These are phyloP conservation scores for Amphicarpaea edgeworthii DNA, from an alignment of 306 rosid genomes.

Conservation along the genomic window DNA sequence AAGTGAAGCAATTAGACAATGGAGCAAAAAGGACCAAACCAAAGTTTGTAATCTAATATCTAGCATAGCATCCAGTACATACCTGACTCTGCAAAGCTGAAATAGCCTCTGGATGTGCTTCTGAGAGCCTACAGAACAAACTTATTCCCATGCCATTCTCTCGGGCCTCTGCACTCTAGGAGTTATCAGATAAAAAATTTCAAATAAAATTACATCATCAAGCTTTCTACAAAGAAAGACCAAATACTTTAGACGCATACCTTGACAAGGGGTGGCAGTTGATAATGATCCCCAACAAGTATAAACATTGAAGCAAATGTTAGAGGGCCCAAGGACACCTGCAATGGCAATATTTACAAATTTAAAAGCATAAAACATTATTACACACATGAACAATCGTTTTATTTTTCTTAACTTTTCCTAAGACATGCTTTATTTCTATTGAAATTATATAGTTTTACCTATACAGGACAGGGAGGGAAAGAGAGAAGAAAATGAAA, in stretches of 20 bases:
- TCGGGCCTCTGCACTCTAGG: slow-evolving; percentile 87
- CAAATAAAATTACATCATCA: neutral
- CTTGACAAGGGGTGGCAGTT: slow-evolving; percentile 93
- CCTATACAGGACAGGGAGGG: neutral
- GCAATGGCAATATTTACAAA: slow-evolving; percentile 45
- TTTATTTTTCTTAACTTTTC: neutral
- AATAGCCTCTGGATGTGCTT: slow-evolving; percentile 93
- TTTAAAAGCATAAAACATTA: neutral
- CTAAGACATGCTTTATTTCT: neutral
- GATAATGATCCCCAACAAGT: slow-evolving; percentile 97
- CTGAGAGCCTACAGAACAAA: slow-evolving; percentile 94
- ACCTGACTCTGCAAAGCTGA: slow-evolving; percentile 94
- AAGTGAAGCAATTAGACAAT: slow-evolving; percentile 32
- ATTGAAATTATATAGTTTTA: neutral
- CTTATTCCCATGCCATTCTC: slow-evolving; percentile 95
- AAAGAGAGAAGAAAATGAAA: neutral
- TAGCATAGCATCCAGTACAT: slow-evolving; percentile 20
- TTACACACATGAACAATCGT: neutral
- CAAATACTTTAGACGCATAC: slow-evolving; percentile 47
- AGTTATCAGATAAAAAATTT: slow-evolving; percentile 26
- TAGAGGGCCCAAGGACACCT: slow-evolving; percentile 96
- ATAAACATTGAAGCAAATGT: slow-evolving; percentile 87
- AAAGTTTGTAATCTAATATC: slow-evolving; percentile 26
- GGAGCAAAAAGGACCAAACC: slow-evolving; percentile 36
- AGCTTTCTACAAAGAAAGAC: slow-evolving; percentile 11